Evolutionary conservation across 2,329 filamentous ascomycete genomes (phyloP), one percentile per base, ranked within the genome.

Genomic region (Fusarium sacchari): DNA sequence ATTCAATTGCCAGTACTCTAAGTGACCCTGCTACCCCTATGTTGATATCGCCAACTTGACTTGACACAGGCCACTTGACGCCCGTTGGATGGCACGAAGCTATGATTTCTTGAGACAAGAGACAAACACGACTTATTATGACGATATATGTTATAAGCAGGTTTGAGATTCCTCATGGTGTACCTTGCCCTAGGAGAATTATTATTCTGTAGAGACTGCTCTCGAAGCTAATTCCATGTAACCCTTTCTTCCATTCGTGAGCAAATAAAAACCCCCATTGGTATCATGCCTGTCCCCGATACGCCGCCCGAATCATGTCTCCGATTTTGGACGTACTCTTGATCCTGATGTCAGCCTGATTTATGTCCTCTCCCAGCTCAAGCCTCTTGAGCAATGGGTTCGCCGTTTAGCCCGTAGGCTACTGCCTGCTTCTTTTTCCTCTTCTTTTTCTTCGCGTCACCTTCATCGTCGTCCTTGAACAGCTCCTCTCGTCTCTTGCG

Each of bases 401-500:
- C 80, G 9, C 82, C 82, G 44, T 82, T 83, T 17, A 83, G 68
- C 5, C 82, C 82, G 56, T 83, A 83, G 28, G 79, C 71, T 15
- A 83, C 70, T 13, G 75, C 67, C 67, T 82, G 80, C 55, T 79
- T 82, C 71, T 79, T 82, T 61, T 79, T 80, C 46, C 75, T 78
- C 71, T 79, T 81, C 69, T 81, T 82, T 74, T 81, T 83, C 71
- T 76, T 79, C n/a, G 65, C 72, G 18, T 64, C 69, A 6, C 62
- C 68, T 20, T 77, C 78, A 11, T 82, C 81, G 22, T 82, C 83
- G 44, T 84, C 83, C 20, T 83, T 85, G 68, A 87, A 86, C 26
- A 88, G 82, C 63, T 85, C 85, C 76, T 88, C 86, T 36, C 82
- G 81, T 83, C 84, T 86, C 81, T 83, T 83, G 67, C 82, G 80